Base-by-base conservation (phyloP, 2,329 filamentous ascomycete genomes). In the Monilinia vaccinii-corymbosi region DNA sequence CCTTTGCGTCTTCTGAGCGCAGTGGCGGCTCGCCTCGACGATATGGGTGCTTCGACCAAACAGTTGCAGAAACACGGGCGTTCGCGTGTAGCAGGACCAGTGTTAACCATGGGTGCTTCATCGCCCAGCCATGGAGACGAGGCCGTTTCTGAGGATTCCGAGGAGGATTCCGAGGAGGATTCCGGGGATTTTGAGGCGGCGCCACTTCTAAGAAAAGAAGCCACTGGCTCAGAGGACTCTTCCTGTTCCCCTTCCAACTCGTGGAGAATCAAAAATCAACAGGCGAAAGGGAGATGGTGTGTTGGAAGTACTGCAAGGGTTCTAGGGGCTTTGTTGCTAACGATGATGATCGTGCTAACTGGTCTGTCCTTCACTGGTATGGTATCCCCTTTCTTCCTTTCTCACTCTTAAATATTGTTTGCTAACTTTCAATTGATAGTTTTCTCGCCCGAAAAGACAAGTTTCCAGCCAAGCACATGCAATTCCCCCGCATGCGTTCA, bases 401-500 rank as follows among this genome's bases (percentile, higher is more conserved):
- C 23, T 38, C 36, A 5, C n/a, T 11, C 32, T 44, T 7, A 16
- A 2, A 18, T 21, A 13, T 11, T 4, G 18, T 18, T 44, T 25
- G 44, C 51, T 53, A 4, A 53, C 51, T 16, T 44, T 23, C 4
- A 53, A 44, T 32, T 8, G 14, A 23, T 44, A 68, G 67, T 64
- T 28, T 63, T 62, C 44, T 50, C 44, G 14, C 34, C 60, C 3
- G 58, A 63, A 47, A 63, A 66, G 40, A 36, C 60, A 51, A 42
- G 36, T 16, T 49, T 49, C 1, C 57, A 66, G 53, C 46, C 65
- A 14, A 60, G 40, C 34, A 61, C 81, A 28, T 87, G 84, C 69
- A 69, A 79, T 51, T 81, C 83, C 11, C 79, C 83, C 46, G 79
- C 81, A 62, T 88, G 84, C 69, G 76, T 87, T 14, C 81, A 86